Base-by-base conservation (phyloP, 306 rosid genomes). In the Coriaria nepalensis region DNA sequence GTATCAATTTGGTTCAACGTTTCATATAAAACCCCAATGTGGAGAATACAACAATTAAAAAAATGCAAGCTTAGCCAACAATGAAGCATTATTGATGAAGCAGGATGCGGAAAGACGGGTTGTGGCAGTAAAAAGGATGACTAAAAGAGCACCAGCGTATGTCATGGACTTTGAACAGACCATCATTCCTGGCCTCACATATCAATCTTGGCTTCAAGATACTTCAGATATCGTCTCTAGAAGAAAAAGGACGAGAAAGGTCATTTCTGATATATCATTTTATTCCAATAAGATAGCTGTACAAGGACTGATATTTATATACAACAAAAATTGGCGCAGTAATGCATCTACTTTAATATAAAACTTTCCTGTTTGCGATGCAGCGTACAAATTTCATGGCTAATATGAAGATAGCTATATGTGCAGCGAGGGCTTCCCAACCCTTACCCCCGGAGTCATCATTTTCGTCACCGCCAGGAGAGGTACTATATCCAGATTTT, bases 171-270 rank as follows among this genome's bases (percentile, higher is more conserved):
- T 37, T 54, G 84, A 90, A 50, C 92, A 90, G 41, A 85, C 87
- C 57, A 70, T 77, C 33, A 68, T 85, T 62, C 92, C 87, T 56
- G 85, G 67, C 61, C 81, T 63, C 50, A 55, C 55, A 47, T 85
- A 77, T 63, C 94, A 85, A 63, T 71, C 75, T 14, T 90, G 98
- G 98, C 85, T 85, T 64, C 78, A 64, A 53, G 50, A 79, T 64
- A 14, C 78, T 47, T 75, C 87, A 33, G 85, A 82, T 65, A 63
- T 77, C 34, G 67, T 68, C 52, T 74, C 87, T 15, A 64, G 66
- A 70, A 68, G 77, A 38, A 71, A 76, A 73, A 82, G 85, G 53
- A 81, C 77, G 56, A 57, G 52, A 59, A 77, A 75, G 94, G 98
- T 90, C 64, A 33, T 41, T 58, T 15, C 53, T 43, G 11, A 38